Conservation (phyloP, 2,329 filamentous ascomycete genomes). For the Zelopaecilomyces penicillatus region DNA sequence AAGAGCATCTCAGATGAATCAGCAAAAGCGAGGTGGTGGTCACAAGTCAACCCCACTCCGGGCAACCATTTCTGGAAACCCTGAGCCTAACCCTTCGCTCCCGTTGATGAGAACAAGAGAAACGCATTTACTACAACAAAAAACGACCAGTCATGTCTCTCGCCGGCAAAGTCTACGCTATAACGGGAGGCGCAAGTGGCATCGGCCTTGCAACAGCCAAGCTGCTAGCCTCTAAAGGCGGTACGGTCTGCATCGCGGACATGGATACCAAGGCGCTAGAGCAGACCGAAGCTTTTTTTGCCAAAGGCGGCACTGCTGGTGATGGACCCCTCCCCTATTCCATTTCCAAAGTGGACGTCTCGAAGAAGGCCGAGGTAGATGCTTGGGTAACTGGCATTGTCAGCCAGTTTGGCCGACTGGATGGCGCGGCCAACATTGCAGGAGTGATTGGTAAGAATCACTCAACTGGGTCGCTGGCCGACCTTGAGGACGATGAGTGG, state of each 20-base stretch:
- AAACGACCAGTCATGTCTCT: too few species aligned
- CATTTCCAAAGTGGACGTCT: slow-evolving; percentile 40
- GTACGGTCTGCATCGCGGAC: slow-evolving; percentile 32
- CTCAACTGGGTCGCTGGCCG: slow-evolving; percentile 29
- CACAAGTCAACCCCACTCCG: too few species aligned
- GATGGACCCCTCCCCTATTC: slow-evolving; percentile 14
- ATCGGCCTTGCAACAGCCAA: slow-evolving; percentile 35
- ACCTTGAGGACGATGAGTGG: slow-evolving; percentile 41
- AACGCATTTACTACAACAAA: too few species aligned
- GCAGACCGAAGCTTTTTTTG: slow-evolving; percentile 23
- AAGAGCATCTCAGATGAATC: too few species aligned
- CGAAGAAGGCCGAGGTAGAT: slow-evolving; percentile 39
- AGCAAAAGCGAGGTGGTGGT: too few species aligned
- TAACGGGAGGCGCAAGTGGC: slow-evolving; percentile 35
- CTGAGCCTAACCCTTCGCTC: too few species aligned
- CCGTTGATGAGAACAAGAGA: too few species aligned
- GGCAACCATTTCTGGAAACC: too few species aligned
- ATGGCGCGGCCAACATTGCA: slow-evolving; percentile 48
- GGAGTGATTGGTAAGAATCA: slow-evolving; percentile 41
- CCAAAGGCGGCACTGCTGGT: not conserved
- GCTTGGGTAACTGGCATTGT: slow-evolving; percentile 39
- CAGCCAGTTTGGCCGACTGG: slow-evolving; percentile 42
- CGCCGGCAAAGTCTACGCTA: slow-evolving; percentile 27
- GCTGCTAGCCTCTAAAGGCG: slow-evolving; percentile 27
- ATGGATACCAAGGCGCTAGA: slow-evolving; percentile 22